Evolutionary conservation across 2,329 filamentous ascomycete genomes (phyloP).

Genomic region (Chaetomiaceae sp.): DNA sequence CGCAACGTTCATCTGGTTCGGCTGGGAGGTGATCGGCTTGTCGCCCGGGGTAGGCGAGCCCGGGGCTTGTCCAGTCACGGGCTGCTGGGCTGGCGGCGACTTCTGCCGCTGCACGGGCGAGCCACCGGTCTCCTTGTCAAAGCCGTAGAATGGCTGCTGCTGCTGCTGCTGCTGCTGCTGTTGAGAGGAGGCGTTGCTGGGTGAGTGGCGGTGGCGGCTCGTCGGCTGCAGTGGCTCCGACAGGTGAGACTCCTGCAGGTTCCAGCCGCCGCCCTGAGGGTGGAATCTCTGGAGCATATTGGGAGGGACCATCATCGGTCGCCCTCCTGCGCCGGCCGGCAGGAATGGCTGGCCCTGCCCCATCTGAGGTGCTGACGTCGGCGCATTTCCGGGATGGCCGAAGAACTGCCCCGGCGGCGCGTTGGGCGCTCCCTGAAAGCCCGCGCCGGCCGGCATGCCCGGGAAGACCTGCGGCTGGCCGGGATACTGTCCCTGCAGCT

Average conservation of each 20-base stretch:
- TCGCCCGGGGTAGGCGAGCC: conserved; percentile 2
- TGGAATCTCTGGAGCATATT: conserved; percentile 34
- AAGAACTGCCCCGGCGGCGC: conserved; percentile 5
- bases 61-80: conserved; percentile 2
- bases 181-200: conserved; percentile 27
- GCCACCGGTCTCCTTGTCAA: conserved; percentile 47
- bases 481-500: conserved; percentile 15
- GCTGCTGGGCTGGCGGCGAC: conserved; percentile 33
- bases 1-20: conserved; percentile 6
- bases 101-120: conserved; percentile 32
- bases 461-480: conserved; percentile 8
- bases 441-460: background rate
- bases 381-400: conserved; percentile 12
- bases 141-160: conserved; percentile 33
- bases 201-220: conserved; percentile 32
- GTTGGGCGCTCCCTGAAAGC: conserved; percentile 7
- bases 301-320: conserved; percentile 15
- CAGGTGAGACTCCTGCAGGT: conserved; percentile 49
- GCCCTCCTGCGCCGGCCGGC: conserved; percentile 7
- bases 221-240: conserved; percentile 42
- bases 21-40: conserved; percentile 4
- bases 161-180: conserved; percentile 29
- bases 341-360: conserved; percentile 10
- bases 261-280: conserved; percentile 44
- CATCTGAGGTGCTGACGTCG: conserved; percentile 6